phyloP scores from a whole-genome alignment of 495 filamentous ascomycete genomes.

The Aspergillus indologenus region DNA sequence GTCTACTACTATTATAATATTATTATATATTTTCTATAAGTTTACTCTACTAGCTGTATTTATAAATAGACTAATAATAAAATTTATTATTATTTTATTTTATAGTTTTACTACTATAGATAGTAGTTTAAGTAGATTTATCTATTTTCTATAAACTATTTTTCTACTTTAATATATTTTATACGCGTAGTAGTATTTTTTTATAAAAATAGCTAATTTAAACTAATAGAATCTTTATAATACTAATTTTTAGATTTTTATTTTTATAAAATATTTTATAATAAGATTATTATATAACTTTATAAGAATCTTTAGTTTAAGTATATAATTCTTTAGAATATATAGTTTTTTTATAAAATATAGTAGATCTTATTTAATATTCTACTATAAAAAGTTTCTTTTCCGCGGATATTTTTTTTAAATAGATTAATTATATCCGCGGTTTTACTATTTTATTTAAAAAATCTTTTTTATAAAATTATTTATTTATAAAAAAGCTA shows the following conservation, averaged over 20 bases:
- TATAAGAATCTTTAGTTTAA: not conserved
- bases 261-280: constrained; percentile 2
- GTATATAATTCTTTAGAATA: not conserved
- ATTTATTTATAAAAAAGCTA: not conserved
- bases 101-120: not conserved
- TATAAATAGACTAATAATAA: too few relatives aligned
- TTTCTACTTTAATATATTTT: not conserved
- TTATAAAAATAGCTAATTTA: not conserved
- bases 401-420: not conserved
- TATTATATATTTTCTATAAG: too few relatives aligned
- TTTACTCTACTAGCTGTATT: too few relatives aligned
- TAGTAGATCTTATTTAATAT: not conserved
- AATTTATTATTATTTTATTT: too few relatives aligned
- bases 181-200: not conserved
- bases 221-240: constrained; percentile 2
- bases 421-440: not conserved
- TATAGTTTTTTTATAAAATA: not conserved
- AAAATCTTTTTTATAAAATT: not conserved
- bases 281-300: not conserved
- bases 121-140: not conserved
- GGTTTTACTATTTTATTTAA: not conserved
- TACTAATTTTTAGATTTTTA: not conserved
- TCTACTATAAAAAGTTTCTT: not conserved
- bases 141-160: not conserved
- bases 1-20: not conserved